These are phyloP conservation scores for Phytophthora litchii DNA, from an alignment of 352 stramenopile genomes.

Conservation along the genomic window DNA sequence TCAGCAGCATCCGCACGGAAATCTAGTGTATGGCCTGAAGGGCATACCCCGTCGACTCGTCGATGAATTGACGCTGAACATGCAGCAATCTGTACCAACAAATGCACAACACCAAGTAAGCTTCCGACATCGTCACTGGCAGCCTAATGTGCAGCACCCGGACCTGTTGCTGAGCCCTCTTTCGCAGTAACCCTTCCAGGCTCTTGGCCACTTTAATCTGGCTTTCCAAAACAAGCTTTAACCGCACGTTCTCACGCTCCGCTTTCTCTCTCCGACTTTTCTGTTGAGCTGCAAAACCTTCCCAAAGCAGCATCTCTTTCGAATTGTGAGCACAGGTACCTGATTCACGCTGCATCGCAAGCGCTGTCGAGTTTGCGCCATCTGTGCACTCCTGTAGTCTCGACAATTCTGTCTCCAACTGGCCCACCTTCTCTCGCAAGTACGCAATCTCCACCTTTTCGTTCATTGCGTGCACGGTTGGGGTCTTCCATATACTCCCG, in stretches of 20 bases:
- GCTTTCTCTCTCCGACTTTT: conserved; percentile 14
- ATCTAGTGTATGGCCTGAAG: conserved; percentile 18
- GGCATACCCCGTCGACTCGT: conserved; percentile 19
- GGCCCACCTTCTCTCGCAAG: conserved; percentile 39
- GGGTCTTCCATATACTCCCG: conserved; percentile 23
- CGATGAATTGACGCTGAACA: conserved; percentile 25
- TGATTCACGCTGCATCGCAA: not conserved
- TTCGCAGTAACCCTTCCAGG: conserved; percentile 46
- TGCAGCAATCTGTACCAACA: conserved; percentile 14
- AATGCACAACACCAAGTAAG: not conserved
- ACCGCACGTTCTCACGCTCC: conserved; percentile 36
- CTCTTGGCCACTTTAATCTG: conserved; percentile 54
- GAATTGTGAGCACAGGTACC: no score
- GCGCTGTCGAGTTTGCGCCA: no score
- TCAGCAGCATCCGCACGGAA: conserved; percentile 27
- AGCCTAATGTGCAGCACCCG: no score
- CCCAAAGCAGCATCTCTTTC: conserved; percentile 4
- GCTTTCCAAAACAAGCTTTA: conserved; percentile 46
- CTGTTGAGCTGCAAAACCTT: conserved; percentile 17
- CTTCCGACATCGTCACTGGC: no score
- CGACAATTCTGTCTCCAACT: conserved; percentile 40
- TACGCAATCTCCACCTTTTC: conserved; percentile 45
- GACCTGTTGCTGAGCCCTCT: conserved; percentile 30
- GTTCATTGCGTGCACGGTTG: conserved; percentile 33
- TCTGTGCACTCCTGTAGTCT: conserved; percentile 8